Base-by-base conservation (phyloP, 768 basidiomycete species). In the Lentinula raphanica region DNA sequence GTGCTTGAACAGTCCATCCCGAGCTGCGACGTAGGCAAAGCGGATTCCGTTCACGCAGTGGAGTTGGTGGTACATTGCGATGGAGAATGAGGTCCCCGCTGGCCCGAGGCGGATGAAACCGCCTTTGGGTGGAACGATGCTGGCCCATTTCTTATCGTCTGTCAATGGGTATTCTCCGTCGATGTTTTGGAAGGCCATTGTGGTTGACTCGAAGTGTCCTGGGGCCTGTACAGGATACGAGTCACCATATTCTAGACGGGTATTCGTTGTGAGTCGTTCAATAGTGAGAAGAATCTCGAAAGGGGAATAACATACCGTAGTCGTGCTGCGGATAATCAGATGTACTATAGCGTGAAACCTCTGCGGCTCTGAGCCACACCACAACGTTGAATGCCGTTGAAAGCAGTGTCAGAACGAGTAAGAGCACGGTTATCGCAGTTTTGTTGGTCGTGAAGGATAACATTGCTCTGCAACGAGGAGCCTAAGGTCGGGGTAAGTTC, bases 41-140 rank as follows among this genome's bases (percentile, higher is more conserved):
- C 61, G 59, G 13, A 69, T 58, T 5, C 54, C 59, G 57, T 67
- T 68, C 0, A 72, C 56, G 59, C 72, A 72, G 53, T 71, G 71
- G 27, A 69, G 54, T 58, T 70, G 62, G 61, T 72, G 70, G 61
- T 67, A 70, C 59, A 68, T 62, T 25, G 69, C 42, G 15, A 71
- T 53, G 6, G 64, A 60, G 49, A 68, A 66, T 1, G 64, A 62
- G 46, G 64, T 63, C 48, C 67, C 57, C 8, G 63, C 59, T 7
- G 65, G 58, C 1, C 70, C 70, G 1, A 61, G 60, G 6, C 60
- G 29, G 25, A 63, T 39, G 50, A 63, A 63, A 12, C 62, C 62
- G 38, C 54, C 54, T 17, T 58, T 28, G 1, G 49, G 39, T 13
- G 62, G 54, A 39, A 63, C 60, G 55, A 54, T 59, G 12, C 60